phyloP scores from a whole-genome alignment of 2,329 filamentous ascomycete genomes.

The Blastomyces parvus region DNA sequence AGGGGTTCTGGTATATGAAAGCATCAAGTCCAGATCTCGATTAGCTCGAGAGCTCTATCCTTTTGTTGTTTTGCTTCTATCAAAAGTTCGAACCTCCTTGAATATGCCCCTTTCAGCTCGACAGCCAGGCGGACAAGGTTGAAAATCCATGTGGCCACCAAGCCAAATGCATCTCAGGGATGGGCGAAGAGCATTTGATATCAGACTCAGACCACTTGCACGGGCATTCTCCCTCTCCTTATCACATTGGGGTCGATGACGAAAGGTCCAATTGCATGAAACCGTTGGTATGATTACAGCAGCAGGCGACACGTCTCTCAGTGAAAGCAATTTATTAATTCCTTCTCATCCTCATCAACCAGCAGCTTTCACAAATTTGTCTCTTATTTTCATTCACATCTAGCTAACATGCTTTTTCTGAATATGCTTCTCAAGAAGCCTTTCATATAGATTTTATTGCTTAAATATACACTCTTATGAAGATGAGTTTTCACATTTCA shows the following conservation, averaged over 20 bases:
- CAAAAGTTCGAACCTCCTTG: neutral
- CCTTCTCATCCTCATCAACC: neutral
- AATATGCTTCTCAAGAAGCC: neutral
- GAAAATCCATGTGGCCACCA: accelerated
- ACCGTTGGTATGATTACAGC: neutral
- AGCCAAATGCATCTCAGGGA: neutral
- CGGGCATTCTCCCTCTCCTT: no score
- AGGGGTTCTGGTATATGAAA: neutral
- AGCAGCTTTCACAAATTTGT: no score
- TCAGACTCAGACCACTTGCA: no score
- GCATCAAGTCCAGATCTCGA: neutral
- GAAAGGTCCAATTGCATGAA: neutral
- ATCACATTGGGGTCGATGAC: no score
- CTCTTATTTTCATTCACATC: neutral
- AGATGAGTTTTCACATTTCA: neutral
- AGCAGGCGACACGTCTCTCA: neutral
- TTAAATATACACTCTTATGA: neutral
- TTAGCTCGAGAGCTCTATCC: neutral
- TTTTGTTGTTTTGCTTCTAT: neutral
- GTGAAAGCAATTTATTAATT: neutral
- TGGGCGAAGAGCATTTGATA: neutral
- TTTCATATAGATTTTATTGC: neutral
- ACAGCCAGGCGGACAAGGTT: neutral
- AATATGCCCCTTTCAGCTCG: neutral
- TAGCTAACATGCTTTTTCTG: neutral